Evolutionary conservation across 2,329 filamentous ascomycete species (phyloP).

Genomic region (Fusarium oxysporum): DNA sequence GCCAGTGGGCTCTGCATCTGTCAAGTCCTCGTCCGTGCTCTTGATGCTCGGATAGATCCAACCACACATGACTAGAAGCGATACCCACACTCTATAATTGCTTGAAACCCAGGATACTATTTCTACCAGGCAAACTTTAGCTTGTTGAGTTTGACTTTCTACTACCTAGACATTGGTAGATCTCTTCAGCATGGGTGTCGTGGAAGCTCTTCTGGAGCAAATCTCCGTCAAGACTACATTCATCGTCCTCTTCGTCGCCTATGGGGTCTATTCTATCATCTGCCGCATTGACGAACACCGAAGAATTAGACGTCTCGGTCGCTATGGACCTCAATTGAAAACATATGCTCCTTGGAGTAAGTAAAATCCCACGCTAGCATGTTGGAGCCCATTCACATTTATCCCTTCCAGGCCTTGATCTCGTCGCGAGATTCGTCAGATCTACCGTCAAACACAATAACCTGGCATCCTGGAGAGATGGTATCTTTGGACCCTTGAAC

Average conservation of each 20-base stretch:
- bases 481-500: constrained; percentile 57
- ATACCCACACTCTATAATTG: constrained; percentile 1
- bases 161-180: background rate
- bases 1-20: background rate
- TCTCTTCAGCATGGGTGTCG: constrained; percentile 57
- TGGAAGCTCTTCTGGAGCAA: constrained; percentile 60
- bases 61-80: background rate
- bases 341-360: constrained; percentile 61
- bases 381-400: background rate
- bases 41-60: background rate
- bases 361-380: constrained; percentile 18
- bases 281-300: constrained; percentile 55
- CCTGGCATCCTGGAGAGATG: constrained; percentile 69
- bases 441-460: constrained; percentile 66
- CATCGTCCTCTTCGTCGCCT: constrained; percentile 52
- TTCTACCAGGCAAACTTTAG: background rate
- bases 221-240: constrained; percentile 56
- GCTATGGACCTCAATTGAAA: constrained; percentile 53
- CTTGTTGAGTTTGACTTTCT: background rate
- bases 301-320: constrained; percentile 60
- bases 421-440: constrained; percentile 68
- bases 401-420: constrained; percentile 66
- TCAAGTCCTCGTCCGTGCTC: background rate
- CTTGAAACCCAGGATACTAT: background rate
- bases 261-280: constrained; percentile 53